Evolutionary conservation across 257 asterid species (phyloP).

Genomic region (Ajuga chamaepitys): DNA sequence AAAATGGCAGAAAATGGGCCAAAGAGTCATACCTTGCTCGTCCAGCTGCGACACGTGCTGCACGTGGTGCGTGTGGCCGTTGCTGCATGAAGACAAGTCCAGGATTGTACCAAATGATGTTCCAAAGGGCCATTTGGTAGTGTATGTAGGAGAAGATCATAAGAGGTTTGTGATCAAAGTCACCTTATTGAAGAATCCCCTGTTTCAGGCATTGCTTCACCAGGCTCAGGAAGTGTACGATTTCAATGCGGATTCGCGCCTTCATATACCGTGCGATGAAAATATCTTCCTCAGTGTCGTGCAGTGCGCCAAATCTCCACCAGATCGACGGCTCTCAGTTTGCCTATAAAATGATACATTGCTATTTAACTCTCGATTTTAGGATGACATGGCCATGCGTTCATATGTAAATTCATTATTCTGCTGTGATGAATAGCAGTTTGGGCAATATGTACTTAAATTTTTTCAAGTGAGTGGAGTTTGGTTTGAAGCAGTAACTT

Average conservation of each 20-base stretch:
- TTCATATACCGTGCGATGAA: constrained; percentile 82
- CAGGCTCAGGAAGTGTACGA: constrained; percentile 75
- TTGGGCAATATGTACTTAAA: neutral
- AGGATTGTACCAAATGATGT: constrained; percentile 61
- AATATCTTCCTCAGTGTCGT: constrained; percentile 60
- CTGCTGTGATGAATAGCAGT: constrained; percentile 4
- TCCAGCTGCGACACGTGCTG: constrained; percentile 43
- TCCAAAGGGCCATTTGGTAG: constrained; percentile 83
- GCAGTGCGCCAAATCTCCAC: constrained; percentile 61
- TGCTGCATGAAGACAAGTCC: constrained; percentile 38
- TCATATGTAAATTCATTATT: constrained; percentile 24
- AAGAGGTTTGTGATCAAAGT: constrained; percentile 78
- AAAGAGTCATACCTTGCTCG: constrained; percentile 31
- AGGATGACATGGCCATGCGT: constrained; percentile 1
- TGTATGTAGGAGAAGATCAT: constrained; percentile 65
- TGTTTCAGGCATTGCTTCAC: constrained; percentile 70
- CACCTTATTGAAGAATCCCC: constrained; percentile 58
- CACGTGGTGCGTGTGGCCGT: constrained; percentile 40
- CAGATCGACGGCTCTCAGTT: constrained; percentile 27
- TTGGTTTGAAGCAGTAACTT: neutral
- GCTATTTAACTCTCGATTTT: constrained; percentile 9
- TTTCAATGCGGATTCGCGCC: constrained; percentile 51
- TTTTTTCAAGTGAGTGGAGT: constrained; percentile 10
- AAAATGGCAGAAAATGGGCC: constrained; percentile 38
- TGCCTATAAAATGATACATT: constrained; percentile 29